A percentile compares a stretch with the other conserved stretches of the same genome.
Evolutionary conservation across 2,329 filamentous ascomycete genomes (phyloP).

Genomic region (Ophiostoma quercus): DNA sequence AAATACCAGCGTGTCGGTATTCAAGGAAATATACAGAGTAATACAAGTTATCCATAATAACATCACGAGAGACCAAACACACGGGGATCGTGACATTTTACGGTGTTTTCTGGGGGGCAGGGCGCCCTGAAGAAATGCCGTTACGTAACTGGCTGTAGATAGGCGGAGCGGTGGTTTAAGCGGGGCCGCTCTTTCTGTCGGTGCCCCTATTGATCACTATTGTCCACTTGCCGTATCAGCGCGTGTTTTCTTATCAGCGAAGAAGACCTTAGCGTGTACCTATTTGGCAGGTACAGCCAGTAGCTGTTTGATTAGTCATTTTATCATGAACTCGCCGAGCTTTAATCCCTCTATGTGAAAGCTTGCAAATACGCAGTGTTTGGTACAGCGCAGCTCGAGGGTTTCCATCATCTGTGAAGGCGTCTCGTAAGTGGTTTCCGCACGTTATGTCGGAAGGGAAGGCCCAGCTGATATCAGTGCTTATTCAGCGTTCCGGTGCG

Average conservation of each 20-base stretch:
- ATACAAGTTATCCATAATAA: background rate
- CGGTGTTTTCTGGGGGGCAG: background rate
- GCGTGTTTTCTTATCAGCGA: background rate
- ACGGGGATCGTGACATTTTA: background rate
- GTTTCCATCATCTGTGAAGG: background rate
- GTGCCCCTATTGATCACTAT: background rate
- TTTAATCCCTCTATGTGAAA: background rate
- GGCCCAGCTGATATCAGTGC: background rate
- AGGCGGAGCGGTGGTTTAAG: background rate
- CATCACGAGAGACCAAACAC: background rate
- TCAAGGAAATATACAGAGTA: background rate
- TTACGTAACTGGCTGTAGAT: constrained; percentile 22
- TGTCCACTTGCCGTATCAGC: background rate
- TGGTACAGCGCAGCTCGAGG: background rate
- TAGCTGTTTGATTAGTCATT: background rate
- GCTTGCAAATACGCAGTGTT: no score
- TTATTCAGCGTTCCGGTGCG: background rate
- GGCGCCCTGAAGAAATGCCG: background rate
- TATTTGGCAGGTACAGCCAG: background rate
- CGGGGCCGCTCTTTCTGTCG: background rate
- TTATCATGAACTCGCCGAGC: background rate
- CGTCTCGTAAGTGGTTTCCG: no score
- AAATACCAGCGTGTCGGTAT: background rate
- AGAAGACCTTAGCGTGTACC: background rate
- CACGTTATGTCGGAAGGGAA: background rate